phyloP scores from a whole-genome alignment of 768 basidiomycete species.

The Strobilomyces echinocephalus region DNA sequence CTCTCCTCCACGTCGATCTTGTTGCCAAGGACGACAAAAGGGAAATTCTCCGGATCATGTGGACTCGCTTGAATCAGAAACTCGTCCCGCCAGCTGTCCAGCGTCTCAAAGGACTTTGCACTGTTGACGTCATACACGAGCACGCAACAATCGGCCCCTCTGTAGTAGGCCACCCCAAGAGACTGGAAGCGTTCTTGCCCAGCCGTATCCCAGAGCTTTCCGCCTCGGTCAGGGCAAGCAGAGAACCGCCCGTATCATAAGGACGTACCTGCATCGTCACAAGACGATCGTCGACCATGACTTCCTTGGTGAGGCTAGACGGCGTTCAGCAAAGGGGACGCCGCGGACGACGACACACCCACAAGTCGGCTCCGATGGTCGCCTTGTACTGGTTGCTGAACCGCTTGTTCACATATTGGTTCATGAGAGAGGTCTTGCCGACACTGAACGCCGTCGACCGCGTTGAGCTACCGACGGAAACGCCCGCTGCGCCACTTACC shows the following conservation, averaged over 20 bases:
- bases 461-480: slow-evolving; percentile 7
- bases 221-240: slow-evolving; percentile 1
- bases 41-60: slow-evolving; percentile 99
- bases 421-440: slow-evolving; percentile 99
- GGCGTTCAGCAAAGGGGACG: slow-evolving; percentile 6
- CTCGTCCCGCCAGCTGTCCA: slow-evolving; percentile 99
- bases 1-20: slow-evolving; percentile 99
- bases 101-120: slow-evolving; percentile 95
- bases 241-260: neutral
- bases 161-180: slow-evolving; percentile 97
- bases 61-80: slow-evolving; percentile 99
- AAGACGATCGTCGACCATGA: slow-evolving; percentile 95
- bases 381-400: slow-evolving; percentile 99
- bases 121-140: slow-evolving; percentile 99
- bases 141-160: slow-evolving; percentile 98
- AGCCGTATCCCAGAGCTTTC: slow-evolving; percentile 99
- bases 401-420: slow-evolving; percentile 99
- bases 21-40: slow-evolving; percentile 98
- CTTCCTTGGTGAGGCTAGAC: slow-evolving; percentile 88
- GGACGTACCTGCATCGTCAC: slow-evolving; percentile 93
- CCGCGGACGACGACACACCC: slow-evolving; percentile 33
- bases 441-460: slow-evolving; percentile 49
- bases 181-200: slow-evolving; percentile 99
- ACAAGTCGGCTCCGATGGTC: slow-evolving; percentile 97
- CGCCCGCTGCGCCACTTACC: slow-evolving; percentile 44